A percentile compares a stretch with the other conserved stretches of the same genome.
Conservation (phyloP, 2,329 filamentous ascomycete species). For the Monosporascus cannonballus region DNA sequence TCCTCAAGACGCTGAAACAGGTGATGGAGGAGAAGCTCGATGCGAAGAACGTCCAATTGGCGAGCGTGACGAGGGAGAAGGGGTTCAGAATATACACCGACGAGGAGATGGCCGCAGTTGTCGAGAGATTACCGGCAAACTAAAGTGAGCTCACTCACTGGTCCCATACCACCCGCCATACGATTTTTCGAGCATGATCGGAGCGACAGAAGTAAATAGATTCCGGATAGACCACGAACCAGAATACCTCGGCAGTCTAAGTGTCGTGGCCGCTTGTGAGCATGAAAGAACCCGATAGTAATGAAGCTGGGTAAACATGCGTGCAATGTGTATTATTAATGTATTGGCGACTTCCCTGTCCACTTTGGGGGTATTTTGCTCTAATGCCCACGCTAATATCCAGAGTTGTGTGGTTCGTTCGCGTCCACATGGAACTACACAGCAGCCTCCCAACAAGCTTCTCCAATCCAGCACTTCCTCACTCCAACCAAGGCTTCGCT, state of each 20-base stretch:
- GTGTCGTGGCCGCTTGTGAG: not conserved
- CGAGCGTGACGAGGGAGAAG: conserved; percentile 94
- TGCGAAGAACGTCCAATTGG: conserved; percentile 96
- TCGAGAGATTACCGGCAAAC: conserved; percentile 71
- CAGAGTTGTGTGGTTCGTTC: not conserved
- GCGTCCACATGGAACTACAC: not conserved
- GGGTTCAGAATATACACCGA: conserved; percentile 99
- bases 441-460: not conserved
- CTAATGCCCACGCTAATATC: not conserved
- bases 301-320: not conserved
- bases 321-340: not conserved
- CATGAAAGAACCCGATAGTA: not conserved
- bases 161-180: not conserved
- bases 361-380: not conserved
- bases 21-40: conserved; percentile 99
- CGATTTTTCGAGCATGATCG: not conserved
- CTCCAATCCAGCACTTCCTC: too few relatives aligned
- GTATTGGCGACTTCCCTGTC: not conserved
- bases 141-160: conserved; percentile 27
- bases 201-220: not conserved
- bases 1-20: conserved; percentile 97
- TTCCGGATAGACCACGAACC: not conserved
- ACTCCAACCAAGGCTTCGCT: too few relatives aligned
- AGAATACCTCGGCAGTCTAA: not conserved
- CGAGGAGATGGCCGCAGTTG: conserved; percentile 91